These are phyloP conservation scores for Zychaea mexicana DNA, from an alignment of 371 early-diverging fungal genomes.

Conservation along the genomic window DNA sequence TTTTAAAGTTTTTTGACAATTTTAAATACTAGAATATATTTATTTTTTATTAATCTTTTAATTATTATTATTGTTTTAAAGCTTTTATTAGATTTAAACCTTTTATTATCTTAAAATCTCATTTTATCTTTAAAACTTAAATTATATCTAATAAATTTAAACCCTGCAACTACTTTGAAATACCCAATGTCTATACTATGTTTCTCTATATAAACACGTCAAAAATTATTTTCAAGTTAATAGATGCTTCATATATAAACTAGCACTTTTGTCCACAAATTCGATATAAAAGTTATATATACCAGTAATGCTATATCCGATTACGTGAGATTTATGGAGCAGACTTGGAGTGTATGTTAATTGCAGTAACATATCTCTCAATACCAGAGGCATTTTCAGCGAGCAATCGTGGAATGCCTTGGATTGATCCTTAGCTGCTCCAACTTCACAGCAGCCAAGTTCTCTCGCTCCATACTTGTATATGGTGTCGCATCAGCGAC, in stretches of 20 bases:
- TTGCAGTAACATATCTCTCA: slow-evolving; percentile 15
- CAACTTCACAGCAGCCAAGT: slow-evolving; percentile 16
- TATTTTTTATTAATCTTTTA: too few species aligned
- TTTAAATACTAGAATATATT: too few species aligned
- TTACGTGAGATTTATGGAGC: neutral
- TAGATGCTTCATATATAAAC: neutral
- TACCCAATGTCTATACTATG: too few species aligned
- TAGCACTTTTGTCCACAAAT: too few species aligned
- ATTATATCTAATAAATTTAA: too few species aligned
- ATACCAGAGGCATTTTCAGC: slow-evolving; percentile 14
- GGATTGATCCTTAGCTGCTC: neutral
- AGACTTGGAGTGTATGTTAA: neutral
- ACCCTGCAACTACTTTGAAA: too few species aligned
- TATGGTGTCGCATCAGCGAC: slow-evolving; percentile 12
- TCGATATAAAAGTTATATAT: neutral
- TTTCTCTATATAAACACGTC: neutral
- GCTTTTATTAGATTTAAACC: too few species aligned
- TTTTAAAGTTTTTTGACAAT: too few species aligned
- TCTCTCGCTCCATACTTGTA: slow-evolving; percentile 9
- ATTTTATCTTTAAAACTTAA: too few species aligned
- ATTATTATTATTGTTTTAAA: too few species aligned
- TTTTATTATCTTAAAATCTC: too few species aligned
- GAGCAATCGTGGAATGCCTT: neutral
- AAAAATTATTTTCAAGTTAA: neutral
- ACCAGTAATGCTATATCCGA: slow-evolving; percentile 16